phyloP scores from a whole-genome alignment of 495 filamentous ascomycete species.

The Glarea lozoyensis region DNA sequence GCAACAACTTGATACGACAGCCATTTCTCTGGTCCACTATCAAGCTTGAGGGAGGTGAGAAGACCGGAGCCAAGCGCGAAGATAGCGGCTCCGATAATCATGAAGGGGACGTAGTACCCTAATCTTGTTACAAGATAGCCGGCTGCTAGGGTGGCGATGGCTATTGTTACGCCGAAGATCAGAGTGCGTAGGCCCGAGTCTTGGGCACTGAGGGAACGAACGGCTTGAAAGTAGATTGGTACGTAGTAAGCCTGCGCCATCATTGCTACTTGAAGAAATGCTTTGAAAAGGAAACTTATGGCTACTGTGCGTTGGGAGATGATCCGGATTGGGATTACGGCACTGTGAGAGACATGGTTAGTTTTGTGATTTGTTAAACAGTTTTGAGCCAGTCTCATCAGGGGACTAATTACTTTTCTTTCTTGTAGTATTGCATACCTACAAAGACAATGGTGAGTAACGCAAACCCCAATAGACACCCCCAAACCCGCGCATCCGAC shows the following conservation, averaged over 20 bases:
- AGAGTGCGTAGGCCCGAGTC: constrained; percentile 43
- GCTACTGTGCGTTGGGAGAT: neutral
- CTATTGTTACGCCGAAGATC: constrained; percentile 35
- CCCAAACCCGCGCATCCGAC: neutral
- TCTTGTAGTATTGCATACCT: too few relatives aligned
- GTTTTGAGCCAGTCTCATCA: too few relatives aligned
- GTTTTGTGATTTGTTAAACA: too few relatives aligned
- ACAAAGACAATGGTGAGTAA: neutral
- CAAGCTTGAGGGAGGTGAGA: constrained; percentile 13
- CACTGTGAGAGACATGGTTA: too few relatives aligned
- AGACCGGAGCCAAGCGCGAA: constrained; percentile 27
- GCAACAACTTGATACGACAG: constrained; percentile 17
- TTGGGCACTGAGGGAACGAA: constrained; percentile 35
- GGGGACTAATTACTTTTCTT: too few relatives aligned
- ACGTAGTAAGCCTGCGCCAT: constrained; percentile 44
- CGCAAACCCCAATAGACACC: neutral
- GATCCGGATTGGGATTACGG: neutral
- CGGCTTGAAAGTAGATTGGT: constrained; percentile 55
- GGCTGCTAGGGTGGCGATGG: constrained; percentile 23
- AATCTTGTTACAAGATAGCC: constrained; percentile 25
- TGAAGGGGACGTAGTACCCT: constrained; percentile 28
- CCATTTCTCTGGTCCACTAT: constrained; percentile 10
- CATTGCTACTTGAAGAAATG: neutral
- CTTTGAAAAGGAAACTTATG: neutral
- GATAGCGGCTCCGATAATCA: constrained; percentile 23